phyloP scores from a whole-genome alignment of 306 rosid genomes.

The Echinosophora koreensis region DNA sequence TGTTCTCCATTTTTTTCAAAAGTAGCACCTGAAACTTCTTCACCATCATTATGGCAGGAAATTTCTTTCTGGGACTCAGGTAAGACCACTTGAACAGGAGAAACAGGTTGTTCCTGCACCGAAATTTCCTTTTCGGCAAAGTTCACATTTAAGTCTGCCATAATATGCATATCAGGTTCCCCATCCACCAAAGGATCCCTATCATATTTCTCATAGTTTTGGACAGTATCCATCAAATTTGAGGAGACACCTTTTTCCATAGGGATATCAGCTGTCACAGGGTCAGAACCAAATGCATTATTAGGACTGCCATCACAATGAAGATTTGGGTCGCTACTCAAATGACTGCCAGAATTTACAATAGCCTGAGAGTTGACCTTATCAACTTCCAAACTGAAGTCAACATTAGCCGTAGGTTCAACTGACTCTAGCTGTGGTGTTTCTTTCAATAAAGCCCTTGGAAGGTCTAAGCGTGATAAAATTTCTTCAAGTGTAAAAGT shows the following conservation, averaged over 20 bases:
- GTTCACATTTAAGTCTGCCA: slow-evolving; percentile 15
- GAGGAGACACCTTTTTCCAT: background rate
- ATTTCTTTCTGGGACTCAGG: slow-evolving; percentile 44
- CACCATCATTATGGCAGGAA: slow-evolving; percentile 26
- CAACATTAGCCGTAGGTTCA: slow-evolving; percentile 36
- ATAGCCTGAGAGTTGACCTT: slow-evolving; percentile 30
- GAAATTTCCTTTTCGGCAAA: slow-evolving; percentile 33
- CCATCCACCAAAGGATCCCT: slow-evolving; percentile 24
- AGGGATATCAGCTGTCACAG: background rate
- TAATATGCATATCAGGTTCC: slow-evolving; percentile 20
- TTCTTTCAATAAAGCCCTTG: slow-evolving; percentile 46
- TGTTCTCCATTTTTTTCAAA: slow-evolving; percentile 14
- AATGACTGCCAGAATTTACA: slow-evolving; percentile 14
- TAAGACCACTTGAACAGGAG: slow-evolving; percentile 17
- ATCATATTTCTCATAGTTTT: slow-evolving; percentile 33
- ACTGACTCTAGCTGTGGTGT: slow-evolving; percentile 36
- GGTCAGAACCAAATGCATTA: slow-evolving; percentile 17
- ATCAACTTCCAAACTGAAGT: slow-evolving; percentile 22
- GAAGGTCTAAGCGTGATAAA: slow-evolving; percentile 42
- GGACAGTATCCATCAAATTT: slow-evolving; percentile 5
- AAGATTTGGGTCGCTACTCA: slow-evolving; percentile 20
- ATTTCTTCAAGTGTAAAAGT: slow-evolving; percentile 51
- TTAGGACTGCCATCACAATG: slow-evolving; percentile 22
- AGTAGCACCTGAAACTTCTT: slow-evolving; percentile 35
- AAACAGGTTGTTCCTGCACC: slow-evolving; percentile 42